Base-by-base conservation (phyloP, 176 grass and related monocot genomes). In the Poa annua region DNA sequence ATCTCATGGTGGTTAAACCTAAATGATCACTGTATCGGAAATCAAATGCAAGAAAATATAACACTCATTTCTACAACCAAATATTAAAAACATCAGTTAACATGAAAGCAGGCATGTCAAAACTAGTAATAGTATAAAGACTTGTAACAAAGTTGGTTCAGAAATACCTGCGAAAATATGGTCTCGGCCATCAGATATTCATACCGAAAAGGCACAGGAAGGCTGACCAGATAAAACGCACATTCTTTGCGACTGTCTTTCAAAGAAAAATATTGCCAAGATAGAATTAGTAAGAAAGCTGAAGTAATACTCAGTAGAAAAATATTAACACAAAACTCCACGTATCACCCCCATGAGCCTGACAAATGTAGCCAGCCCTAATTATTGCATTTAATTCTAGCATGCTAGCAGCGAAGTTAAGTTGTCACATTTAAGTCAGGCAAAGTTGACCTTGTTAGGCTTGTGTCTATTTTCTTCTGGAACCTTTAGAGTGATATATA, bases 141-240 rank as follows among this genome's bases (percentile, higher is more conserved):
- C 42, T 24, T 24, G 14, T 32, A 41, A 80, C 57, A 59, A 52
- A 74, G 45, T 76, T 80, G 41, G 47, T 61, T 77, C 71, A 72
- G 7, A 21, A 81, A 21, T 87, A 99, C 96, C 96, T 99, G 96
- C 66, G 96, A 99, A 92, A 96, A 99, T 92, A 99, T 99, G 55
- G 93, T 99, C 78, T 99, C 96, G n/a, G 96, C 93, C 96, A 99
- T 96, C 87, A 99, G 89, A 74, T 91, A 96, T 82, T 99, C 96
- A 44, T 99, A 99, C 20, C 96, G 89, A 81, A 96, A 99, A 26
- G 96, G 86, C 41, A 99, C 91, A 78, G 93, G 96, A 6, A 99
- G 78, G 78, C 96, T 90, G 66, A 92, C 96, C 82, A 99, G 78
- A 90, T 92, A 99, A 73, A 95, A 99, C 8, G 93, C 96, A 67